phyloP scores from a whole-genome alignment of 306 rosid species.

The Prunus campanulata region DNA sequence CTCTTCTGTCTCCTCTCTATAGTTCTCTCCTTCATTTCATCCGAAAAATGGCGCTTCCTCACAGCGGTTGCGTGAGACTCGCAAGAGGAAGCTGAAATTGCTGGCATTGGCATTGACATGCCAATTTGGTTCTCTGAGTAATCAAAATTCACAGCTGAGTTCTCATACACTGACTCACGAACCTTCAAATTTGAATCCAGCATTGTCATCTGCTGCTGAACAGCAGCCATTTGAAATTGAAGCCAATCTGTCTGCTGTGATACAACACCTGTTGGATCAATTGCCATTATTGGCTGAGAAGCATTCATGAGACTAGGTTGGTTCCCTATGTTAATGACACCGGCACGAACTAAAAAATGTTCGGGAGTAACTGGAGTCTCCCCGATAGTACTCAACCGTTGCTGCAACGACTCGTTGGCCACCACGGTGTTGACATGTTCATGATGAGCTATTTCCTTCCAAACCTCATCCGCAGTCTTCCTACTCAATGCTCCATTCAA shows the following conservation, averaged over 20 bases:
- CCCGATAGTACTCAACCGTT: constrained; percentile 21
- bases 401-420: constrained; percentile 2
- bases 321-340: constrained; percentile 5
- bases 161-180: constrained; percentile 30
- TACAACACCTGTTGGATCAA: constrained; percentile 33
- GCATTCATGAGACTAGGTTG: background rate
- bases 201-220: constrained; percentile 20
- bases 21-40: constrained; percentile 38
- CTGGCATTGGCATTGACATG: constrained; percentile 23
- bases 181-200: constrained; percentile 9
- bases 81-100: constrained; percentile 31
- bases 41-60: constrained; percentile 28
- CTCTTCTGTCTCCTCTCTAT: constrained; percentile 56
- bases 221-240: constrained; percentile 28
- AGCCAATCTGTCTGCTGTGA: constrained; percentile 41
- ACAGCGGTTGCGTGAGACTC: constrained; percentile 29
- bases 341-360: constrained; percentile 27
- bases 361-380: constrained; percentile 23
- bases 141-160: constrained; percentile 22
- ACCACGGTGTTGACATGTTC: constrained; percentile 6
- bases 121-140: constrained; percentile 34
- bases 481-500: constrained; percentile 26
- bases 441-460: constrained; percentile 28
- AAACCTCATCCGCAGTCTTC: constrained; percentile 21
- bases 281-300: constrained; percentile 13